Conservation (phyloP, 2,329 filamentous ascomycete genomes). For the Cordyceps cateniannulata region DNA sequence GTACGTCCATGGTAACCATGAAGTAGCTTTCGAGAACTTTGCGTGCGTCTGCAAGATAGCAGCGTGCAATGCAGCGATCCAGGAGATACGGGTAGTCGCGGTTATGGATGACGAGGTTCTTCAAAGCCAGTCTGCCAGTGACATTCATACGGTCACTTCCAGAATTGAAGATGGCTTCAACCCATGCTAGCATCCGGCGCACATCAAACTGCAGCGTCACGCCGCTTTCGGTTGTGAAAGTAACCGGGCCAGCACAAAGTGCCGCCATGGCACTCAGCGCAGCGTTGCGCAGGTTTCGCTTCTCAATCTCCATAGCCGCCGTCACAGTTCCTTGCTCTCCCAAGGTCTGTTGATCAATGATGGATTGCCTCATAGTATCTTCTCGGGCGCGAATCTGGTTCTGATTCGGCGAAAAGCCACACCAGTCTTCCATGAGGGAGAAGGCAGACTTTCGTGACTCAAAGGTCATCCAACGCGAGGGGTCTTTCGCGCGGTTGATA, state of each 20-base stretch:
- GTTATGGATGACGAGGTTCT: slow-evolving; percentile 86
- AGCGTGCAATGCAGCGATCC: slow-evolving; percentile 85
- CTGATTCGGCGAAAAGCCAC: slow-evolving; percentile 91
- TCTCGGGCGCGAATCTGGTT: slow-evolving; percentile 73
- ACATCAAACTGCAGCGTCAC: slow-evolving; percentile 88
- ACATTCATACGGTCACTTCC: slow-evolving; percentile 86
- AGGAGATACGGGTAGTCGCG: slow-evolving; percentile 78
- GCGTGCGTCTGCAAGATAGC: slow-evolving; percentile 72
- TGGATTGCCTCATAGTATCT: slow-evolving; percentile 77
- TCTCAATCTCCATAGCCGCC: slow-evolving; percentile 94
- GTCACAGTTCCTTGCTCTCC: slow-evolving; percentile 73
- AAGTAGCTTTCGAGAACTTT: slow-evolving; percentile 96
- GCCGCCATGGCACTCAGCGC: slow-evolving; percentile 94
- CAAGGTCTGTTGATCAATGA: slow-evolving; percentile 71
- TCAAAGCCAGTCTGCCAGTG: slow-evolving; percentile 80
- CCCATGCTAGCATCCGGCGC: slow-evolving; percentile 87
- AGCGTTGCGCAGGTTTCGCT: slow-evolving; percentile 81
- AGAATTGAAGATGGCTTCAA: slow-evolving; percentile 89
- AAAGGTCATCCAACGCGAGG: slow-evolving; percentile 93
- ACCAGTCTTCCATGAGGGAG: slow-evolving; percentile 98
- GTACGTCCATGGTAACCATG: slow-evolving; percentile 79
- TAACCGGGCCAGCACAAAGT: slow-evolving; percentile 79
- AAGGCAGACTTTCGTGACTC: slow-evolving; percentile 94
- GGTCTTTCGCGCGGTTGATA: slow-evolving; percentile 77
- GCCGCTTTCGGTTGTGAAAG: slow-evolving; percentile 80